These are phyloP conservation scores for Erythrophleum fordii DNA, from an alignment of 306 rosid species.

Conservation along the genomic window DNA sequence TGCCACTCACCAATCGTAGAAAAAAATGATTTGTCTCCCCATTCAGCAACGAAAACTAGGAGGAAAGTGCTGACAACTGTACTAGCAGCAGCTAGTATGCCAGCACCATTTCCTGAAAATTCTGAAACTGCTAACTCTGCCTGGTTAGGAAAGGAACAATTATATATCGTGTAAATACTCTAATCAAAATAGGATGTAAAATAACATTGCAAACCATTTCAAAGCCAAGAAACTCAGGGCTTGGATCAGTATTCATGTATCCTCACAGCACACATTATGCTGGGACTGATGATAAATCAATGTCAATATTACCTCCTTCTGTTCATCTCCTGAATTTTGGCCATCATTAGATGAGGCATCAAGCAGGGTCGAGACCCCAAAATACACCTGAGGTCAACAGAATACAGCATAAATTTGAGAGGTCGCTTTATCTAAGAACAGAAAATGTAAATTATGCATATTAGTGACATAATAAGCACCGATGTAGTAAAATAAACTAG, in stretches of 20 bases:
- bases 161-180: neutral
- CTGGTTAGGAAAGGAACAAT: constrained; percentile 61
- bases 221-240: constrained; percentile 11
- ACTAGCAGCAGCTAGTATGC: constrained; percentile 81
- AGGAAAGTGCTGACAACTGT: constrained; percentile 77
- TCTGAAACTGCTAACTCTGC: constrained; percentile 95
- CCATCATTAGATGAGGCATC: constrained; percentile 85
- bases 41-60: constrained; percentile 94
- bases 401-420: constrained; percentile 21
- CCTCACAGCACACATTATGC: constrained; percentile 14
- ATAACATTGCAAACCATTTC: constrained; percentile 7
- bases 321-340: constrained; percentile 88
- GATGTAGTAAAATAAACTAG: constrained; percentile 31
- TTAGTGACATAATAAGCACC: constrained; percentile 7
- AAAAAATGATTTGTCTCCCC: constrained; percentile 99
- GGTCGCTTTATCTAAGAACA: constrained; percentile 27
- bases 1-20: constrained; percentile 85
- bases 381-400: constrained; percentile 71
- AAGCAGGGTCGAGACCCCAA: constrained; percentile 89
- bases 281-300: constrained; percentile 14
- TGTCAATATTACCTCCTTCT: constrained; percentile 78
- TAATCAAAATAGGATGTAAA: neutral
- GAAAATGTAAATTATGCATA: constrained; percentile 23
- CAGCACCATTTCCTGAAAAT: constrained; percentile 87
- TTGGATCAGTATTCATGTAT: constrained; percentile 5